Evolutionary conservation across 2,329 filamentous ascomycete species (phyloP).

Genomic region (Sarocladiaceae sp.): DNA sequence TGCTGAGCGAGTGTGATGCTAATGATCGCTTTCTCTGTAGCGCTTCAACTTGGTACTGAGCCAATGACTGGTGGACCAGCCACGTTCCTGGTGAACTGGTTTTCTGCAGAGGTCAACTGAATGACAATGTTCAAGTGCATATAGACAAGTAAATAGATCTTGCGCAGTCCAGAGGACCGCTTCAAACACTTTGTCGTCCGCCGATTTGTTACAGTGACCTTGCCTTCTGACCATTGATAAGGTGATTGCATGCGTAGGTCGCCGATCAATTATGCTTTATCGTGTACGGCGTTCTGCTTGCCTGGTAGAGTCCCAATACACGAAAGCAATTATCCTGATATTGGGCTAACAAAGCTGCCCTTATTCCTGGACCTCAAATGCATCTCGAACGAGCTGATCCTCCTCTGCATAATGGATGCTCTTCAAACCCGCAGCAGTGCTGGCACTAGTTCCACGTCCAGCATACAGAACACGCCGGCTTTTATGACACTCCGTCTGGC

Average conservation of each 20-base stretch:
- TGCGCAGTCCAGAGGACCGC: neutral
- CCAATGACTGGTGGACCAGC: constrained; percentile 43
- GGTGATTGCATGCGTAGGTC: no score
- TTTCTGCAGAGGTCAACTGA: constrained; percentile 15
- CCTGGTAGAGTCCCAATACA: no score
- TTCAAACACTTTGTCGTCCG: neutral
- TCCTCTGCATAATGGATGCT: constrained; percentile 86
- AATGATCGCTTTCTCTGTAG: neutral
- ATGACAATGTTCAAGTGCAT: neutral
- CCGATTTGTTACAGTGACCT: no score
- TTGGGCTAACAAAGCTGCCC: no score
- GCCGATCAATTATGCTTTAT: no score
- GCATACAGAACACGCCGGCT: constrained; percentile 97
- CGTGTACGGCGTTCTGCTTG: no score
- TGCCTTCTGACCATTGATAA: no score
- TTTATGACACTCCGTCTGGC: constrained; percentile 88
- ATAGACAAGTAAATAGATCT: neutral
- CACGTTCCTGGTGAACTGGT: constrained; percentile 14
- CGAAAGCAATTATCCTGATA: no score
- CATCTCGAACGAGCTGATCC: constrained; percentile 69
- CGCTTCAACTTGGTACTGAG: constrained; percentile 39
- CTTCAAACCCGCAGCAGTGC: constrained; percentile 92
- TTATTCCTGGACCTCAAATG: constrained; percentile 65
- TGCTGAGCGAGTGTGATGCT: neutral
- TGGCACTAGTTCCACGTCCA: constrained; percentile 87